A percentile compares a stretch with the other conserved stretches of the same genome.
Evolutionary conservation across 176 grass and related monocot genomes (phyloP).

Genomic region (Ampelocalamus luodianensis): DNA sequence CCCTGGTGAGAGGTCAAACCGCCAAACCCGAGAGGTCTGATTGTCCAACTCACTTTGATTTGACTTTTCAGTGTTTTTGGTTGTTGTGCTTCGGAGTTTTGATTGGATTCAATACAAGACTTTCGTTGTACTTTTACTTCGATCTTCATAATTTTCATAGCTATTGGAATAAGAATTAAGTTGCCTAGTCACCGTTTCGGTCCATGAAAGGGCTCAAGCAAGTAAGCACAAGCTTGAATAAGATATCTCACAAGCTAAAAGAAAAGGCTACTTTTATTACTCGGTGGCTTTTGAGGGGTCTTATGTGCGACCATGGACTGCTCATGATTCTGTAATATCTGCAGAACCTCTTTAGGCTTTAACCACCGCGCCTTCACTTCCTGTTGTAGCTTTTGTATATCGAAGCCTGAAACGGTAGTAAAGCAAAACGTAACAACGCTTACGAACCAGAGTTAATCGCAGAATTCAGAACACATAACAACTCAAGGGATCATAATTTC

Average conservation of each 20-base stretch:
- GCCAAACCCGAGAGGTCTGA: too few relatives aligned
- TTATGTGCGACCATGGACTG: conserved; percentile 48
- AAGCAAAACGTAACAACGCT: neutral
- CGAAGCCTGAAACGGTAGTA: conserved; percentile 58
- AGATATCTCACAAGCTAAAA: conserved; percentile 42
- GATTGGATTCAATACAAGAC: too few relatives aligned
- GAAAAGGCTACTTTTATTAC: conserved; percentile 56
- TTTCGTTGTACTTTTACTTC: too few relatives aligned
- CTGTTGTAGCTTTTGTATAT: conserved; percentile 53
- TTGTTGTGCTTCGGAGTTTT: too few relatives aligned
- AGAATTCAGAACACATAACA: neutral
- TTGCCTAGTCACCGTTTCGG: too few relatives aligned
- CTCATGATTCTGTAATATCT: conserved; percentile 73
- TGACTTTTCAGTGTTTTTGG: too few relatives aligned
- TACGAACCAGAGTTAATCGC: neutral
- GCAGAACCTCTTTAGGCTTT: conserved; percentile 73
- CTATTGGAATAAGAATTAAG: too few relatives aligned
- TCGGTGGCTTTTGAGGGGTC: conserved; percentile 66
- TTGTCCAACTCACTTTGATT: too few relatives aligned
- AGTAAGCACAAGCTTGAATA: neutral
- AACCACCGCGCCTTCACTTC: conserved; percentile 77
- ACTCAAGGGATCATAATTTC: neutral
- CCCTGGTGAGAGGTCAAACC: too few relatives aligned
- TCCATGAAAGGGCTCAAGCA: neutral
- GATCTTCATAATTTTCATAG: too few relatives aligned